Base-by-base conservation (phyloP, 2,329 filamentous ascomycete genomes). In the Chrysosporium queenslandicum region DNA sequence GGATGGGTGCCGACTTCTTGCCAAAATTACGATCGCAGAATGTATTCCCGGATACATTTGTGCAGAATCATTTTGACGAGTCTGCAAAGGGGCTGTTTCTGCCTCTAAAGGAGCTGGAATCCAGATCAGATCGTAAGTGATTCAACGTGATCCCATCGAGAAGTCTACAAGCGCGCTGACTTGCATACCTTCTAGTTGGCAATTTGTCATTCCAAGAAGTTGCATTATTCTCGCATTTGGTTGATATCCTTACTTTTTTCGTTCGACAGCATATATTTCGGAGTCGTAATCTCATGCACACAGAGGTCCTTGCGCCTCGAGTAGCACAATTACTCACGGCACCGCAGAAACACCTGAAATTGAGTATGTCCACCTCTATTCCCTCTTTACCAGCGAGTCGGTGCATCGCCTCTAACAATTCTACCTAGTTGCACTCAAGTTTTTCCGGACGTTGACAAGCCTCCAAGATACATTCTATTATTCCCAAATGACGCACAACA, bases 161-260 rank as follows among this genome's bases (percentile, higher is more conserved):
- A 29, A 3, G 11, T 30, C 18, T 8, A 47, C n/a, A 12, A 45
- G 14, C 3, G 53, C 23, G 40, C 56, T 61, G 36, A 50, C 56
- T 47, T 34, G 46, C 54, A 52, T 50, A 34, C 23, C 9, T 43
- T 53, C 36, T 60, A 78, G 80, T 87, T 61, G 77, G 86, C 71
- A 76, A 82, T 56, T 83, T 97, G 58, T 79, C 79, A 21, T 85
- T 88, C 50, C 83, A 92, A 61, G 85, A 95, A 67, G 87, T 92
- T 23, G 87, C 87, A n/a, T 78, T 97, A 57, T 94, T 90, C 68
- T 84, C 83, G 18, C 92, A 96, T 66, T 75, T 98, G 47, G 85
- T 96, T 51, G 92, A 98, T 65, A 87, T 96, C 25, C 77, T 97
- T 47, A 90, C 86, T 65, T 97, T 94, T 72, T 96, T 96, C 67